These are phyloP conservation scores for Xanthoceras sorbifolium DNA, from an alignment of 345 rosid species.

Conservation along the genomic window DNA sequence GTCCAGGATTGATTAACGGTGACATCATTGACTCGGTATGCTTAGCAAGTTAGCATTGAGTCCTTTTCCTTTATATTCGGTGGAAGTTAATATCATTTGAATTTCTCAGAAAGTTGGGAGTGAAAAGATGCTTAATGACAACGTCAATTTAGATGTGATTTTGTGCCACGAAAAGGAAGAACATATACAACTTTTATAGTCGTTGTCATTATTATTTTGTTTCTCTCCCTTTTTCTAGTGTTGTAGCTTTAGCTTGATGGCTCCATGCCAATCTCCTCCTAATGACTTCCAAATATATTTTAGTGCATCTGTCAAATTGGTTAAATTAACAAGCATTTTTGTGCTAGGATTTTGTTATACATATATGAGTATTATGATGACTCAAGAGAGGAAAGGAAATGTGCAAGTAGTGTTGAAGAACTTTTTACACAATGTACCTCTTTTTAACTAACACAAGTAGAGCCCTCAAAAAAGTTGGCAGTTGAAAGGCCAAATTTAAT, in stretches of 20 bases:
- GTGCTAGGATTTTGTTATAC: no score
- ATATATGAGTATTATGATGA: background rate
- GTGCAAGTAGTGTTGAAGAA: background rate
- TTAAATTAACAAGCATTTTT: no score
- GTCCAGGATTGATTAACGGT: background rate
- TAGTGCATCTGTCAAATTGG: no score
- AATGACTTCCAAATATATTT: background rate
- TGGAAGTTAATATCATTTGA: constrained; percentile 9
- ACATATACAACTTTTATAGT: background rate
- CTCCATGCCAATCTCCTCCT: background rate
- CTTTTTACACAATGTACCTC: background rate
- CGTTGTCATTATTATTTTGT: background rate
- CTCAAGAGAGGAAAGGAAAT: background rate
- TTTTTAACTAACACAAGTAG: background rate
- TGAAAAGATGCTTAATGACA: background rate
- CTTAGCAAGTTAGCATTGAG: background rate
- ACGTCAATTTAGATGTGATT: background rate
- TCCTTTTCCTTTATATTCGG: background rate
- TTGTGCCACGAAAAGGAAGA: background rate
- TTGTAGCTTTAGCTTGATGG: background rate
- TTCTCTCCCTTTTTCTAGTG: background rate
- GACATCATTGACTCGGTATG: background rate
- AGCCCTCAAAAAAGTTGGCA: background rate
- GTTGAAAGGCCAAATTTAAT: background rate
- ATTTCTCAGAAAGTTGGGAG: background rate